Evolutionary conservation across 257 asterid species (phyloP).

Genomic region (Nicotiana noctiflora): DNA sequence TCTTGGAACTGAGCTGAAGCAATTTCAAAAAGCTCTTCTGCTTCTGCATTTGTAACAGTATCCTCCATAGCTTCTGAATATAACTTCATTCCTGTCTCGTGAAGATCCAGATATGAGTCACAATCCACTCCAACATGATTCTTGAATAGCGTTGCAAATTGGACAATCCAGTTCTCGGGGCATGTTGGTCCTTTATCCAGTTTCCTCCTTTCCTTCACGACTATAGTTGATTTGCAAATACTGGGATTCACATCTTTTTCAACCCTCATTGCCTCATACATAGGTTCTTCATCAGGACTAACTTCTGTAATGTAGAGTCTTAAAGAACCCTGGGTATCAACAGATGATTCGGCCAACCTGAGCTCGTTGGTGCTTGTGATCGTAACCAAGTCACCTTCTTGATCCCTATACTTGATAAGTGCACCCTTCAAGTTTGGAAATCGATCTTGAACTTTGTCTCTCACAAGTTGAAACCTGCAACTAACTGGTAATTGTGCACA

Average conservation of each 20-base stretch:
- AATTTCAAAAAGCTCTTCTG: slow-evolving; percentile 66
- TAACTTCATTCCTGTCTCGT: slow-evolving; percentile 75
- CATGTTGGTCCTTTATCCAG: slow-evolving; percentile 24
- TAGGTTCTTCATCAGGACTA: slow-evolving; percentile 68
- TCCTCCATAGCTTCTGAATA: slow-evolving; percentile 94
- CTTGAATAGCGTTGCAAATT: slow-evolving; percentile 77
- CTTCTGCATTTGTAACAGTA: slow-evolving; percentile 69
- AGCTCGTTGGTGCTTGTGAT: slow-evolving; percentile 80
- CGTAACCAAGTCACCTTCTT: slow-evolving; percentile 87
- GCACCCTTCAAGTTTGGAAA: slow-evolving; percentile 67
- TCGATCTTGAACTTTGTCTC: slow-evolving; percentile 61
- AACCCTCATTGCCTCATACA: slow-evolving; percentile 44
- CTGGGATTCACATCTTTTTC: slow-evolving; percentile 30
- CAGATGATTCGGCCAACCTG: slow-evolving; percentile 79
- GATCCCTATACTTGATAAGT: slow-evolving; percentile 83
- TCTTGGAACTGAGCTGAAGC: slow-evolving; percentile 84
- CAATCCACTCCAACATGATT: slow-evolving; percentile 79
- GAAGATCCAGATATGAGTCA: slow-evolving; percentile 81
- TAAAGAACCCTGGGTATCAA: slow-evolving; percentile 55
- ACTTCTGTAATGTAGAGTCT: slow-evolving; percentile 77
- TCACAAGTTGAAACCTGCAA: slow-evolving; percentile 56
- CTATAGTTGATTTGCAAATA: slow-evolving; percentile 23
- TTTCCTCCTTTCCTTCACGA: slow-evolving; percentile 18
- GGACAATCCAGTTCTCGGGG: slow-evolving; percentile 80
- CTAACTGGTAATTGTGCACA: slow-evolving; percentile 68